Base-by-base conservation (phyloP, 352 stramenopile genomes). In the Phytopythium delawarense region DNA sequence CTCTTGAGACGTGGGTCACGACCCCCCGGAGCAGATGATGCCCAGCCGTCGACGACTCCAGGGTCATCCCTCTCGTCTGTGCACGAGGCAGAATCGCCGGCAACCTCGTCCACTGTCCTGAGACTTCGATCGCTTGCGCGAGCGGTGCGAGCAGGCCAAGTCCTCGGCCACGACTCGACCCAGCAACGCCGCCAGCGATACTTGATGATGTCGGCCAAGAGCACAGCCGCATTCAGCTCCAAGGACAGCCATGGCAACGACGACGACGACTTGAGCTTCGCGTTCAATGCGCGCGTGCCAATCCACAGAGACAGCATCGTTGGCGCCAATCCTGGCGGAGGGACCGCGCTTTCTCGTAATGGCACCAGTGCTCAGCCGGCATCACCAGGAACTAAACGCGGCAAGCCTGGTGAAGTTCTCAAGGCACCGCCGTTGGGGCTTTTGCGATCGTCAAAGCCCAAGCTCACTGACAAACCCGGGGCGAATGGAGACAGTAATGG, bases 71-170 rank as follows among this genome's bases (percentile, higher is more conserved):
- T 39, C 23, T 20, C 72, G 61, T 52, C 30, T 0, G 45, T 72
- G 30, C 7, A 37, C 0, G 61, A 76, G 25, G 8, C 69, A 4
- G 63, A 81, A 16, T 18, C 58, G 0, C 74, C 69, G 18, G 44
- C 55, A 28, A 63, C 77, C 2, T 90, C 82, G 0, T 60, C 64
- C 0, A 89, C 78, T 2, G 77, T 73, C 1, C 54, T 72, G 39
- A 62, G 78, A 0, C 63, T 91, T 16, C 64, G 63, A 28, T 78
- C 82, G 12, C 57, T 91, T 1, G 79, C 78, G 0, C 78, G 75
- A 23, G 80, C 76, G 2, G 73, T 91, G 6, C 74, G 79, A 9
- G 82, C 82, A 6, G 76, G 69, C 18, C 79, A 89, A 30, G 70
- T 67, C 13, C 66, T 91, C 3, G 78, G 76, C 2, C 53, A 45